Conservation (phyloP, 306 rosid species). For the Inga oerstediana region DNA sequence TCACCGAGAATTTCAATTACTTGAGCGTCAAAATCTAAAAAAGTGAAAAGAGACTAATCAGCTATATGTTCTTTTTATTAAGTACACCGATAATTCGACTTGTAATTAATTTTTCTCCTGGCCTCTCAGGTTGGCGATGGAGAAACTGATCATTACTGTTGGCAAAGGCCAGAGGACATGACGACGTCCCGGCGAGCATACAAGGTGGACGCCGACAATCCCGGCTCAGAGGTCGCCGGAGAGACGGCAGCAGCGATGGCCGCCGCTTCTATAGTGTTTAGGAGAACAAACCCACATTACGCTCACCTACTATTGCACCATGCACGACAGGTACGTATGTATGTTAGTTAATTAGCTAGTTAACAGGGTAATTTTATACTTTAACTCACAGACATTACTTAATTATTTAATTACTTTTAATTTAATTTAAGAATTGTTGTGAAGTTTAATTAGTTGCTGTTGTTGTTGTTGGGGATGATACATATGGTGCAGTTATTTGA, state of each 20-base stretch:
- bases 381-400: not conserved
- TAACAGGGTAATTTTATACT: not conserved
- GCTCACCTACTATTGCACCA: slow-evolving; percentile 73
- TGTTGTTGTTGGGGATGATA: not conserved
- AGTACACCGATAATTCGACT: not conserved
- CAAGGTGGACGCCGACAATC: slow-evolving; percentile 57
- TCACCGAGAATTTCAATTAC: not conserved
- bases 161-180: slow-evolving; percentile 97
- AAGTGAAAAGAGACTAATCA: not conserved
- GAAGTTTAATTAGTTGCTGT: too few species aligned
- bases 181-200: slow-evolving; percentile 76
- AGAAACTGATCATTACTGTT: slow-evolving; percentile 78
- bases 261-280: slow-evolving; percentile 70
- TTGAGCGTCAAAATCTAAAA: not conserved
- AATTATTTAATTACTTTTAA: not conserved
- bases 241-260: slow-evolving; percentile 86
- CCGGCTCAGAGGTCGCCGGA: slow-evolving; percentile 79
- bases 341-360: not conserved
- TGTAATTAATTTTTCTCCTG: not conserved
- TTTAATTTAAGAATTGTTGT: not conserved
- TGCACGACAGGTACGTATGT: slow-evolving; percentile 63
- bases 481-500: slow-evolving; percentile 67
- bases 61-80: too few species aligned
- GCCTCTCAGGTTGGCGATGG: slow-evolving; percentile 78
- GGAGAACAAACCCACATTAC: slow-evolving; percentile 76